Evolutionary conservation across 2,329 filamentous ascomycete genomes (phyloP).

Genomic region (Ophiostoma himal-ulmi): DNA sequence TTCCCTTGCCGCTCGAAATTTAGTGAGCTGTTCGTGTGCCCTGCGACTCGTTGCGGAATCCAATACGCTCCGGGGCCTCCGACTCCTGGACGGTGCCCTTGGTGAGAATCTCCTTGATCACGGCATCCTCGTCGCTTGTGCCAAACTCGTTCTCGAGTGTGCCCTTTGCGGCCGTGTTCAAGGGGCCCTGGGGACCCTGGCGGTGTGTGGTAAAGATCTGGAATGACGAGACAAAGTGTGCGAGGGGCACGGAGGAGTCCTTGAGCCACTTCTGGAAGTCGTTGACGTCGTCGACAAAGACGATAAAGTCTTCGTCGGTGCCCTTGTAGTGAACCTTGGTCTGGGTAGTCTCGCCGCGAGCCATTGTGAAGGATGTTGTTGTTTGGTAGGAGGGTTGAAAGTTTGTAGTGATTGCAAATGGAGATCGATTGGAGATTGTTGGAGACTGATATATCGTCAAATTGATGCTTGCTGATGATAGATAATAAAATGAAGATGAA

Average conservation of each 20-base stretch:
- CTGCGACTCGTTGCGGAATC: constrained; percentile 49
- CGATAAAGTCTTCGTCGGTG: constrained; percentile 51
- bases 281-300: constrained; percentile 55
- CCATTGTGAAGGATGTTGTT: not conserved
- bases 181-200: constrained; percentile 76
- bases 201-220: constrained; percentile 86
- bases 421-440: not conserved
- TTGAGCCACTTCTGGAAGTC: constrained; percentile 73
- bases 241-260: constrained; percentile 71
- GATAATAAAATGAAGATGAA: not conserved
- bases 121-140: constrained; percentile 70
- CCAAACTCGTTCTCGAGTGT: constrained; percentile 82
- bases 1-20: not conserved
- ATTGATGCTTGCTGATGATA: not conserved
- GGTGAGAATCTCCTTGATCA: constrained; percentile 74
- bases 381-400: not conserved
- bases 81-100: constrained; percentile 62
- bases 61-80: constrained; percentile 49
- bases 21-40: constrained; percentile 33
- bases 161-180: constrained; percentile 69
- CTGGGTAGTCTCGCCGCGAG: constrained; percentile 47
- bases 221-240: constrained; percentile 80
- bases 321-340: constrained; percentile 86
- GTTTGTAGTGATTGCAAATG: constrained; percentile 18
- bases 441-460: not conserved